These are phyloP conservation scores for Diutina ranongensis DNA, from an alignment of 1,139 yeast species.

Conservation along the genomic window DNA sequence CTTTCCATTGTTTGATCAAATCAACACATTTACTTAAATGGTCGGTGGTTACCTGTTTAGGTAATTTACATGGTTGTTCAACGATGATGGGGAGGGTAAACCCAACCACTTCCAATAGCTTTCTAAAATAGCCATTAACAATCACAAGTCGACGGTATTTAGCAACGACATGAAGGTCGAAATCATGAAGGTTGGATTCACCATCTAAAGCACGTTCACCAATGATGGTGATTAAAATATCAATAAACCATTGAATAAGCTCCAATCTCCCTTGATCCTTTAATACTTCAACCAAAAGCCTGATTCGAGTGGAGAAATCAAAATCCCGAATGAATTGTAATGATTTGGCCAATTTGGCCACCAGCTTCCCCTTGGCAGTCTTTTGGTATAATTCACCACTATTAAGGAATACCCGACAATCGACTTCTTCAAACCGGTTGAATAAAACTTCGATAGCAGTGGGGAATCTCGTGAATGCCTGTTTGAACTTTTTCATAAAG, in stretches of 20 bases:
- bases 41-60: slow-evolving; percentile 13
- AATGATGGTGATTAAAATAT: background rate
- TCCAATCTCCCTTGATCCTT: background rate
- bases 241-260: background rate
- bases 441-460: slow-evolving; percentile 60
- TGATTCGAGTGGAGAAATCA: background rate
- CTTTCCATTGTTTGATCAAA: slow-evolving; percentile 22
- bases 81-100: slow-evolving; percentile 25
- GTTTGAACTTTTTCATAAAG: slow-evolving; percentile 53
- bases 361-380: background rate
- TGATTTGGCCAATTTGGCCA: background rate
- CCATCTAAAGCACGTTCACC: background rate
- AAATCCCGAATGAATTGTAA: background rate
- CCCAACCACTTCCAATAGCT: slow-evolving; percentile 21
- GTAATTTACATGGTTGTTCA: slow-evolving; percentile 21
- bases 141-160: slow-evolving; percentile 17
- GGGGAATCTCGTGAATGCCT: slow-evolving; percentile 39
- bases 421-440: slow-evolving; percentile 42
- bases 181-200: background rate
- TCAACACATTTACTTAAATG: slow-evolving; percentile 16
- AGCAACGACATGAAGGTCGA: background rate
- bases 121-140: slow-evolving; percentile 24
- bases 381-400: slow-evolving; percentile 37
- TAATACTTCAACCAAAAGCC: background rate
- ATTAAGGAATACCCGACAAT: slow-evolving; percentile 25